Conservation (phyloP, 495 filamentous ascomycete species). For the Penicillium flavigenum region DNA sequence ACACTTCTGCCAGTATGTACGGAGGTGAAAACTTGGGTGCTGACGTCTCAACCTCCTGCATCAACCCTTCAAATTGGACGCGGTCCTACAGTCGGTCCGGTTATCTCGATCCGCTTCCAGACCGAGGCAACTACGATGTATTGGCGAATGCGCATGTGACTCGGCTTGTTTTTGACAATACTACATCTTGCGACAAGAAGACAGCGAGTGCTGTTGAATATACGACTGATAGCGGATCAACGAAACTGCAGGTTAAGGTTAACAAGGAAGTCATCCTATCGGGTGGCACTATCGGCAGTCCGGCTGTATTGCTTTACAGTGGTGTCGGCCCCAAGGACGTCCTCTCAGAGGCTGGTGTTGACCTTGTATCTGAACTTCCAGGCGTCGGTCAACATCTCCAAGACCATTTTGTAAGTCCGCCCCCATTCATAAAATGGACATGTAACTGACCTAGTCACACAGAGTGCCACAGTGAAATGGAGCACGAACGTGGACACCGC, state of each 20-base stretch:
- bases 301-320: constrained; percentile 52
- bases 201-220: constrained; percentile 35
- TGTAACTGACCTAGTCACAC: constrained; percentile 7
- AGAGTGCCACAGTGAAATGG: constrained; percentile 36
- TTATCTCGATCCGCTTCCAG: constrained; percentile 44
- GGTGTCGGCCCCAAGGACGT: constrained; percentile 46
- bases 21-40: constrained; percentile 32
- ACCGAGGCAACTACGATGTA: constrained; percentile 43
- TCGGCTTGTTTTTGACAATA: constrained; percentile 39
- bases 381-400: constrained; percentile 53
- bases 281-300: constrained; percentile 55
- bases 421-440: neutral
- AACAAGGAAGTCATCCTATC: constrained; percentile 57
- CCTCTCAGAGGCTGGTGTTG: constrained; percentile 37
- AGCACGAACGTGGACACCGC: constrained; percentile 28
- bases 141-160: constrained; percentile 47
- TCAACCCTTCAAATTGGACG: constrained; percentile 38
- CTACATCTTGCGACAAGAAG: constrained; percentile 24
- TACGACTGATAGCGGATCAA: constrained; percentile 28
- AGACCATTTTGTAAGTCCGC: constrained; percentile 41
- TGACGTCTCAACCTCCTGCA: constrained; percentile 34
- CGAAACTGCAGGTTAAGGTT: constrained; percentile 33
- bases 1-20: constrained; percentile 31
- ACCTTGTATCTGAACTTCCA: constrained; percentile 45
- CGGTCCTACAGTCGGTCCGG: constrained; percentile 36